Conservation (phyloP, 768 basidiomycete species). For the Russula sp. region DNA sequence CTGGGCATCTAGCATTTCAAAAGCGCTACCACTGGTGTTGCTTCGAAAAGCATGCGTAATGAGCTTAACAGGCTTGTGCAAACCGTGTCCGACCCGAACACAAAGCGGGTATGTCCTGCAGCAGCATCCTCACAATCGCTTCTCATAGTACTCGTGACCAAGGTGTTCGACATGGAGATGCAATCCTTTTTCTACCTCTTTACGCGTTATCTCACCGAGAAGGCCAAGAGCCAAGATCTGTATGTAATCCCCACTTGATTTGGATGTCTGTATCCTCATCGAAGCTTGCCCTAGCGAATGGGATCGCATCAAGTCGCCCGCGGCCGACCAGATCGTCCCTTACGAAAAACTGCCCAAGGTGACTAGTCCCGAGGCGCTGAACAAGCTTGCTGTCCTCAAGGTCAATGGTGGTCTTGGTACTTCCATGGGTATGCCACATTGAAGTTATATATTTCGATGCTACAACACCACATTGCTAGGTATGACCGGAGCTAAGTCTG, state of each 20-base stretch:
- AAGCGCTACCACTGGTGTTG: slow-evolving; percentile 39
- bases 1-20: slow-evolving; percentile 26
- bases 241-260: slow-evolving; percentile 33
- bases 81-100: slow-evolving; percentile 46
- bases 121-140: background rate
- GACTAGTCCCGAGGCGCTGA: slow-evolving; percentile 57
- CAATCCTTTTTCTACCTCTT: slow-evolving; percentile 89
- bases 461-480: slow-evolving; percentile 33
- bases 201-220: slow-evolving; percentile 86
- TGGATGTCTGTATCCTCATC: background rate
- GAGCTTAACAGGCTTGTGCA: slow-evolving; percentile 63
- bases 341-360: slow-evolving; percentile 64
- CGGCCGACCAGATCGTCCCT: slow-evolving; percentile 76
- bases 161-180: slow-evolving; percentile 91
- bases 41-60: slow-evolving; percentile 54
- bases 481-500: slow-evolving; percentile 83
- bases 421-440: slow-evolving; percentile 59
- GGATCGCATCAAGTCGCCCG: slow-evolving; percentile 68
- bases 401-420: slow-evolving; percentile 92
- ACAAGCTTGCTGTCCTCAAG: slow-evolving; percentile 93
- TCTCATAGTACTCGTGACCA: slow-evolving; percentile 18
- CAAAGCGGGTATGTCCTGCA: slow-evolving; percentile 44
- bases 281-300: slow-evolving; percentile 24
- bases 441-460: background rate
- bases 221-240: slow-evolving; percentile 82